A percentile compares a stretch with the other conserved stretches of the same genome.
phyloP scores from a whole-genome alignment of 345 rosid genomes.

The Murraya koenigii region DNA sequence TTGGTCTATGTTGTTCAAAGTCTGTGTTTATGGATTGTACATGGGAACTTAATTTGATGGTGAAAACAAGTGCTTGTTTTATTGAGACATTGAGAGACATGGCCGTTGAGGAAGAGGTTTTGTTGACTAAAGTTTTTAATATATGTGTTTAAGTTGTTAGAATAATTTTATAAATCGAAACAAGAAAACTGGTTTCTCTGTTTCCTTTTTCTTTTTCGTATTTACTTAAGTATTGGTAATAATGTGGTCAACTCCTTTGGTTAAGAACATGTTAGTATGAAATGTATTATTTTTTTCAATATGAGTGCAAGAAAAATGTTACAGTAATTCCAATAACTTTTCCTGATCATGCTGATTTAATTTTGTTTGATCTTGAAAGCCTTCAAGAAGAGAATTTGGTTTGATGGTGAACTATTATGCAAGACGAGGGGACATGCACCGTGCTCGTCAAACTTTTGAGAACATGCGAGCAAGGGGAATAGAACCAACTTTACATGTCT shows the following conservation, averaged over 20 bases:
- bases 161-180: no score
- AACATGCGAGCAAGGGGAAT: constrained; percentile 91
- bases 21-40: no score
- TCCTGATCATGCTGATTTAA: not conserved
- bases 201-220: not conserved
- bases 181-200: no score
- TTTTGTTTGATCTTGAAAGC: constrained; percentile 40
- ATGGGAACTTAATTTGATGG: no score
- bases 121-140: no score
- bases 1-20: no score
- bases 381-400: constrained; percentile 93
- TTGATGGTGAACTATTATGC: constrained; percentile 95
- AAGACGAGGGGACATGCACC: constrained; percentile 92
- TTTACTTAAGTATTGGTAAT: not conserved
- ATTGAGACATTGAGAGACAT: no score
- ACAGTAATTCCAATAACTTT: not conserved
- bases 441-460: constrained; percentile 92
- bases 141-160: no score
- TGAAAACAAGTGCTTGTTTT: no score
- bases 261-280: not conserved
- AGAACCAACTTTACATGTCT: constrained; percentile 84
- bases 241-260: not conserved
- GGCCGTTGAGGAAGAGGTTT: no score
- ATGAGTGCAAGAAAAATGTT: not conserved
- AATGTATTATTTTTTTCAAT: not conserved